Conservation (phyloP, 495 filamentous ascomycete species). For the Evansstolkia leycettana region DNA sequence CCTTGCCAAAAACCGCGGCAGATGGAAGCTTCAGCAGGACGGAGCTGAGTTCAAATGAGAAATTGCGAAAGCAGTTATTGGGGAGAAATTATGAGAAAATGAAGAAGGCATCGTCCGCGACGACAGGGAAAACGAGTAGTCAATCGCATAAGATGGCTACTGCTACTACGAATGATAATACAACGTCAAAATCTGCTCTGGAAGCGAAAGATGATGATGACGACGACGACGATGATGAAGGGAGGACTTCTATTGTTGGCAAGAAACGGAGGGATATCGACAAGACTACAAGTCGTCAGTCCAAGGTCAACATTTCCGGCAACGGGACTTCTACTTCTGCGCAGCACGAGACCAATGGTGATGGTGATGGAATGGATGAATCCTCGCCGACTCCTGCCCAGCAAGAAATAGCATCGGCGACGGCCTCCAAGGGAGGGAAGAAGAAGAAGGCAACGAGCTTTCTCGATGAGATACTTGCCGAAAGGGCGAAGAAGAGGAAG, state of each 20-base stretch:
- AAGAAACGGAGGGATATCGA: conserved; percentile 19
- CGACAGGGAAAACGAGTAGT: conserved; percentile 2
- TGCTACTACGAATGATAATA: not conserved
- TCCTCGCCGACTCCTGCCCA: not conserved
- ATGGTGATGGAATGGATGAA: conserved; percentile 1
- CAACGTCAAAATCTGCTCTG: not conserved
- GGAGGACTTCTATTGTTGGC: conserved; percentile 43
- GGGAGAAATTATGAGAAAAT: conserved; percentile 33
- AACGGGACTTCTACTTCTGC: too few relatives aligned
- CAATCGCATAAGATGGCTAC: not conserved
- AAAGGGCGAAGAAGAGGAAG: conserved; percentile 41
- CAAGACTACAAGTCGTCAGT: not conserved
- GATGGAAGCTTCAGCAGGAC: conserved; percentile 28
- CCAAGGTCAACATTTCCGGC: too few relatives aligned
- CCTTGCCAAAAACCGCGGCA: conserved; percentile 26
- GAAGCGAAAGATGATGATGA: conserved; percentile 19
- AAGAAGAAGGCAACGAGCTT: conserved; percentile 34
- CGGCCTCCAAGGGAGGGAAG: conserved; percentile 18
- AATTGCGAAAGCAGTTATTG: conserved; percentile 35
- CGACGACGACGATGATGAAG: conserved; percentile 47
- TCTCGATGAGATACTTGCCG: conserved; percentile 37
- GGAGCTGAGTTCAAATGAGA: conserved; percentile 30
- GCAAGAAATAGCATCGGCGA: not conserved
- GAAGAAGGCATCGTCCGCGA: conserved; percentile 15
- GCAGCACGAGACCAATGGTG: not conserved